Evolutionary conservation across 2,329 filamentous ascomycete species (phyloP), one percentile per base, ranked within the genome.

Genomic region (Talaromyces sp.): DNA sequence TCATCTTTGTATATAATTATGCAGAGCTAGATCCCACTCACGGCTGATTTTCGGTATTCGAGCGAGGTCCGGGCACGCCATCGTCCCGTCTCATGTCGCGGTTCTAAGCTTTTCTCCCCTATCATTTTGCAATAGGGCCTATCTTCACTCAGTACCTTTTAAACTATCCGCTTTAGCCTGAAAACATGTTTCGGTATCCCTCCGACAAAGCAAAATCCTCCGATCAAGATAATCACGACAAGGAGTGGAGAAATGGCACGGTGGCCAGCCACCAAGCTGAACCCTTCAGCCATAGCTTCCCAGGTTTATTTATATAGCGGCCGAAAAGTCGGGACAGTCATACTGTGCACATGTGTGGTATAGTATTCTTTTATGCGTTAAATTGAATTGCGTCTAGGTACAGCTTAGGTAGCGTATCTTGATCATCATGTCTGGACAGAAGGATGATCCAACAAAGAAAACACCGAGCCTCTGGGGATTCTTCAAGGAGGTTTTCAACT

Each of bases 401-500:
- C 22, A 30, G n/a, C 33, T 6, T 16, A 14, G 37, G 14, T 17
- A 17, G 27, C 20, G 6, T 27, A 9, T 35, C 30, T 40, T 40
- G 46, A 20, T 17, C 17, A n/a, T 22, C 16, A 65, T 64, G 63
- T 61, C 58, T 20, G 57, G 54, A 3, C 30, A 47, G 17, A 52
- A 56, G 29, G 22, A 39, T 2, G 57, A 47, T 19, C 9, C 27
- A 4, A 39, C 24, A n/a, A 27, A 27, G 24, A 5, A 4, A 27
- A 55, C 40, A 33, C 46, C 56, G 19, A 52, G 52, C 24, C 49
- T 52, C 13, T 52, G 58, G 44, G 60, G 52, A 5, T 39, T 66
- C 1, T n/a, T 68, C 13, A 69, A 69, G 22, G 67, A 69, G 39
- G 50, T 70, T 1, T 69, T 70, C 46, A 70, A 69, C 36, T 70